phyloP scores from a whole-genome alignment of 768 basidiomycete species.

The Boletus coccyginus region DNA sequence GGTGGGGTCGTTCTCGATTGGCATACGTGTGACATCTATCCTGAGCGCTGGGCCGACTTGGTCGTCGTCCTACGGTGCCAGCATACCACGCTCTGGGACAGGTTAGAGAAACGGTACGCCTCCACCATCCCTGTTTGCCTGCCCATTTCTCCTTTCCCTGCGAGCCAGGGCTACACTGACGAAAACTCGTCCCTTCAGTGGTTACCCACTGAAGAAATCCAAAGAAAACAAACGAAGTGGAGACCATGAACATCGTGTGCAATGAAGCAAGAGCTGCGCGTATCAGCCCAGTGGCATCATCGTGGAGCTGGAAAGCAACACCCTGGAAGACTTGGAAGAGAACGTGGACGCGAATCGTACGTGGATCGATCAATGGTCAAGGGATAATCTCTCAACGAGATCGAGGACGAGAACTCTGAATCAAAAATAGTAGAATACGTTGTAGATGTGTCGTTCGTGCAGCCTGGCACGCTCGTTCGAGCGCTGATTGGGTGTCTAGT shows the following conservation, averaged over 20 bases:
- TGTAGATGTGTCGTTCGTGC: not conserved
- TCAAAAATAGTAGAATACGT: not conserved
- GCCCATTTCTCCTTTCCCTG: too few species aligned
- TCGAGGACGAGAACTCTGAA: not conserved
- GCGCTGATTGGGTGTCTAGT: not conserved
- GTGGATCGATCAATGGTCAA: slow-evolving; percentile 82
- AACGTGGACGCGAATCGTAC: slow-evolving; percentile 86
- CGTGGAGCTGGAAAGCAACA: slow-evolving; percentile 79
- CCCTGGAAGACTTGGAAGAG: slow-evolving; percentile 73
- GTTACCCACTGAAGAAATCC: slow-evolving; percentile 87
- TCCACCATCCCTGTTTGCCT: not conserved
- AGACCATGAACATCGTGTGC: slow-evolving; percentile 92
- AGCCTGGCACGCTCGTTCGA: not conserved
- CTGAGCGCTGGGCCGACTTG: slow-evolving; percentile 95
- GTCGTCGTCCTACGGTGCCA: slow-evolving; percentile 91
- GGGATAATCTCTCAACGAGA: slow-evolving; percentile 28
- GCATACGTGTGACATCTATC: slow-evolving; percentile 92
- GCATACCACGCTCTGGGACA: slow-evolving; percentile 83
- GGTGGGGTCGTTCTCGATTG: slow-evolving; percentile 91
- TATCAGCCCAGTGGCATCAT: slow-evolving; percentile 87
- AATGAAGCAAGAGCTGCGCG: slow-evolving; percentile 85
- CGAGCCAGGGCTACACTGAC: not conserved
- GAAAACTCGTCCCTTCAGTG: slow-evolving; percentile 41
- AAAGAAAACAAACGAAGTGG: slow-evolving; percentile 98
- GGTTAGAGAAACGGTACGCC: slow-evolving; percentile 80